A percentile compares a stretch with the other conserved stretches of the same genome.
phyloP scores from a whole-genome alignment of 2,329 filamentous ascomycete species.

The Ascochyta koolunga region DNA sequence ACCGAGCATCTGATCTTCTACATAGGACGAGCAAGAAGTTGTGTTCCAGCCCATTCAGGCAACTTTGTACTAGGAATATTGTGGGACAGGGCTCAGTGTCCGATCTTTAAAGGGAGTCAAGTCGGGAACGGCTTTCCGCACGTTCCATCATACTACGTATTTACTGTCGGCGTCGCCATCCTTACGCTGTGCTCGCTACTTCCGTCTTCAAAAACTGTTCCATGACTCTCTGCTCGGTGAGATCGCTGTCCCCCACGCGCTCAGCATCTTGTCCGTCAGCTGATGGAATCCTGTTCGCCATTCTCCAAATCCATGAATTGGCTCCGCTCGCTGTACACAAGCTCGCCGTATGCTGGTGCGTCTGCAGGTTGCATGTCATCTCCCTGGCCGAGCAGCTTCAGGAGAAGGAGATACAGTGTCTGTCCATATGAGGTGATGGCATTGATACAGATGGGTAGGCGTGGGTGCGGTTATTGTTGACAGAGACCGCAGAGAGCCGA shows the following conservation, averaged over 20 bases:
- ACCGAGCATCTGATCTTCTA: too few species aligned
- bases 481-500: constrained; percentile 40
- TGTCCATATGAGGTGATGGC: constrained; percentile 43
- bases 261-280: constrained; percentile 28
- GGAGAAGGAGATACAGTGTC: constrained; percentile 31
- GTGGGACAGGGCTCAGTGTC: too few species aligned
- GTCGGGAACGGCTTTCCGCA: too few species aligned
- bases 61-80: too few species aligned
- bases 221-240: constrained; percentile 13
- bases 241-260: constrained; percentile 2
- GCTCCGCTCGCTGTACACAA: constrained; percentile 35
- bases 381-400: too few species aligned
- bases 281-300: constrained; percentile 29
- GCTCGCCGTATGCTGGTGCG: constrained; percentile 36
- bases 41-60: too few species aligned
- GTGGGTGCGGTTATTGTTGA: constrained; percentile 26
- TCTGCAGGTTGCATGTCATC: constrained; percentile 30
- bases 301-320: constrained; percentile 38
- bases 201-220: constrained; percentile 2
- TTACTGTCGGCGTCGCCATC: too few species aligned
- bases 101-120: too few species aligned
- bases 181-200: too few species aligned
- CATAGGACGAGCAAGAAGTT: too few species aligned
- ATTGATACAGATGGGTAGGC: constrained; percentile 42
- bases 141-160: too few species aligned